Conservation (phyloP, 345 rosid species). For the Lepidium africanum region DNA sequence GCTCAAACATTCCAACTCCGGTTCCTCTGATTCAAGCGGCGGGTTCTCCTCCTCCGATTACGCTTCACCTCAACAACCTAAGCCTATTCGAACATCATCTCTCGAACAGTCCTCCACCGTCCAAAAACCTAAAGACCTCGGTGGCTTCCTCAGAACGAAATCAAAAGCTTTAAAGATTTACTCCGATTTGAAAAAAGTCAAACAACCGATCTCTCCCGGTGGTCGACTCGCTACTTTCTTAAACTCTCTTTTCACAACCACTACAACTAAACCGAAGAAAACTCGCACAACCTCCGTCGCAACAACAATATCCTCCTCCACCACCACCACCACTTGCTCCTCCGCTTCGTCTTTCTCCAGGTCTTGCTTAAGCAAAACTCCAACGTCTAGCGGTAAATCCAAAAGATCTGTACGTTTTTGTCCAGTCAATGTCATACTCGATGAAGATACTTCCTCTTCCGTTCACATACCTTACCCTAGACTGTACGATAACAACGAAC, state of each 20-base stretch:
- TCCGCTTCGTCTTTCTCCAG: constrained; percentile 84
- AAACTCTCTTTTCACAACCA: constrained; percentile 57
- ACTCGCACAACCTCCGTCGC: too few relatives aligned
- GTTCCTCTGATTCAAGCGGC: constrained; percentile 72
- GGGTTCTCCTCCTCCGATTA: constrained; percentile 37
- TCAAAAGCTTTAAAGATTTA: constrained; percentile 80
- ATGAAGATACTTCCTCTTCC: constrained; percentile 44
- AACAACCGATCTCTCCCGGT: constrained; percentile 91
- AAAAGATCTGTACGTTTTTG: constrained; percentile 71
- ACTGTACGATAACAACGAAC: constrained; percentile 11
- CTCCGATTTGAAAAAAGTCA: constrained; percentile 69
- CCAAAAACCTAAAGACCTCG: constrained; percentile 37
- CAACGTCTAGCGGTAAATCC: constrained; percentile 33
- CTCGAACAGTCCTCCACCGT: constrained; percentile 9
- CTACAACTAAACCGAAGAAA: constrained; percentile 41
- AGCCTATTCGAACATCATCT: constrained; percentile 44
- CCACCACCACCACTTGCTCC: constrained; percentile 44
- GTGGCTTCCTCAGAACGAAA: constrained; percentile 53
- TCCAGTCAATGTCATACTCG: constrained; percentile 72
- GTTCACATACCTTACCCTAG: constrained; percentile 35
- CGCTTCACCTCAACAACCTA: constrained; percentile 26
- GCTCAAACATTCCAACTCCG: constrained; percentile 47
- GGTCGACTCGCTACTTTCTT: constrained; percentile 68
- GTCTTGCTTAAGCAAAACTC: constrained; percentile 71
- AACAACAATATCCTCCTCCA: too few relatives aligned